These are phyloP conservation scores for Sporothrix humicola DNA, from an alignment of 2,329 filamentous ascomycete genomes.

Conservation along the genomic window DNA sequence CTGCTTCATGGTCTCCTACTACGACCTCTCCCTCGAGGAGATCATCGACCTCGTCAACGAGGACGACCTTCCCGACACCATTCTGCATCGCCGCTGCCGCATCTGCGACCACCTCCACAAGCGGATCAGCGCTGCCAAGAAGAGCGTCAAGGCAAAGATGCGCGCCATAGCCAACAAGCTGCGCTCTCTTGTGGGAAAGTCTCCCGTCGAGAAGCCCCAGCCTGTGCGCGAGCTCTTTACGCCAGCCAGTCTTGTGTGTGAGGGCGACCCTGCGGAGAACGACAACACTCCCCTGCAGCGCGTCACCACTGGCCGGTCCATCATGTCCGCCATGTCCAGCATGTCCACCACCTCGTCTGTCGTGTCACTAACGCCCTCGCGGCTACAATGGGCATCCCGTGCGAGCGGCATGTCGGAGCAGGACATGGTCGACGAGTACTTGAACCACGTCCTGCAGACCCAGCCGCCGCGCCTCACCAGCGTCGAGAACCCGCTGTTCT, in stretches of 20 bases:
- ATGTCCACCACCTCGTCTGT: background rate
- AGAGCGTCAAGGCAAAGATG: background rate
- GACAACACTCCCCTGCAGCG: background rate
- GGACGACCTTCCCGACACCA: background rate
- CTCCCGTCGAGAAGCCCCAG: background rate
- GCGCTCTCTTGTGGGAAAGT: background rate
- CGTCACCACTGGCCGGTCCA: background rate
- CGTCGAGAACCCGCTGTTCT: constrained; percentile 9
- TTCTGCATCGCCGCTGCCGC: background rate
- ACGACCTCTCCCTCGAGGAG: background rate
- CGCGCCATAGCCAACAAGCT: background rate
- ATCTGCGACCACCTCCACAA: background rate
- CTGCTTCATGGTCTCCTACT: background rate
- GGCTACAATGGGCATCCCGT: background rate
- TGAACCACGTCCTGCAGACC: background rate
- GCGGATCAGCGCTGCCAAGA: background rate
- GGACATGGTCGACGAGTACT: background rate
- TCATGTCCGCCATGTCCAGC: background rate
- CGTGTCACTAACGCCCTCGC: background rate
- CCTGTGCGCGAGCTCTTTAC: background rate
- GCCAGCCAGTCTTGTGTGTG: background rate
- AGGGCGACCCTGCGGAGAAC: background rate
- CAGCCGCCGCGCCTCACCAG: constrained; percentile 2
- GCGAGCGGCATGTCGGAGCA: background rate
- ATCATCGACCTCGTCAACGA: background rate